Conservation (phyloP, 306 rosid genomes). For the Herpetospermum pedunculosum region DNA sequence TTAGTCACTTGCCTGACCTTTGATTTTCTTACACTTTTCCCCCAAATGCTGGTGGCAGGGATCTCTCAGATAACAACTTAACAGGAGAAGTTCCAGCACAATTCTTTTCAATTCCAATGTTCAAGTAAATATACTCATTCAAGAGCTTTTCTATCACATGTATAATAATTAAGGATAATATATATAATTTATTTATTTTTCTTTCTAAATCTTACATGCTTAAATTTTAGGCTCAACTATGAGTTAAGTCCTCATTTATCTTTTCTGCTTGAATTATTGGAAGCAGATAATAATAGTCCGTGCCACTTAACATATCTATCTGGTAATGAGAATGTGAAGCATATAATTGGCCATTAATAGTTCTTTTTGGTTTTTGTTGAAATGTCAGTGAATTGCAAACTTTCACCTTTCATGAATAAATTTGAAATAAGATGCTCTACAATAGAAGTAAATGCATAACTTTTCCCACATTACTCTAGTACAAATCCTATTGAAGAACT, state of each 20-base stretch:
- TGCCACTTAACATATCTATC: background rate
- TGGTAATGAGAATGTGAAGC: background rate
- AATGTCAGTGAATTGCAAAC: background rate
- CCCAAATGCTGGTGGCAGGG: constrained; percentile 37
- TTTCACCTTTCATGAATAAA: background rate
- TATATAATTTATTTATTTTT: too few species aligned
- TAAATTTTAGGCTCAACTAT: background rate
- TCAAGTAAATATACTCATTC: constrained; percentile 37
- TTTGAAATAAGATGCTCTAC: background rate
- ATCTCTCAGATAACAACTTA: constrained; percentile 64
- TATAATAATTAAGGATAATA: background rate
- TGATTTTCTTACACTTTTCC: constrained; percentile 13
- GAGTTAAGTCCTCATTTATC: background rate
- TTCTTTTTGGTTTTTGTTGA: background rate
- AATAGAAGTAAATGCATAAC: background rate
- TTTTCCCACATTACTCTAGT: background rate
- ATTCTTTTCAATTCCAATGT: constrained; percentile 48
- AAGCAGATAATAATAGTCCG: background rate
- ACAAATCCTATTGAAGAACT: background rate
- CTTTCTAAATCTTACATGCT: background rate
- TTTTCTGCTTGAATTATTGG: background rate
- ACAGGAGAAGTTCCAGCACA: constrained; percentile 61
- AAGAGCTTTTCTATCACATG: background rate
- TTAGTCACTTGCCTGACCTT: background rate
- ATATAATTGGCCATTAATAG: background rate